Evolutionary conservation across 805 yeast genomes (phyloP).

Genomic region (Jamesozyma gamospora): DNA sequence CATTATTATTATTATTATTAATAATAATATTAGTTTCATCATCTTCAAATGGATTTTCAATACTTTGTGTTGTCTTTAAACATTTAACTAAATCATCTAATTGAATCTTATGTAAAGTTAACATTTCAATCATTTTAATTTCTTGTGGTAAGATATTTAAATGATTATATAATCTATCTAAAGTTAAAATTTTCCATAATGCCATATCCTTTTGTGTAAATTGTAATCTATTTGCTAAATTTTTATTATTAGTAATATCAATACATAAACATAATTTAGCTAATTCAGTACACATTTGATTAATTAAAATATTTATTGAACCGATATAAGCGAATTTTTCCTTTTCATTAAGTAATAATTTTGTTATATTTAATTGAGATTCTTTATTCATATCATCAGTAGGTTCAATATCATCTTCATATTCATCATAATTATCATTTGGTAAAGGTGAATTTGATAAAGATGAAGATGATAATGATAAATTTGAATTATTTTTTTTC

Average conservation of each 20-base stretch:
- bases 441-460: not conserved
- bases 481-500: constrained; percentile 3
- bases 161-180: constrained; percentile 67
- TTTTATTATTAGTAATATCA: constrained; percentile 36
- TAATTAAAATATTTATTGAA: constrained; percentile 60
- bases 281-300: constrained; percentile 73
- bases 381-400: constrained; percentile 30
- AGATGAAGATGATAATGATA: constrained; percentile 3
- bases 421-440: constrained; percentile 29
- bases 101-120: constrained; percentile 75
- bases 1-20: not conserved
- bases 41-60: constrained; percentile 20
- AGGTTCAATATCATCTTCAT: constrained; percentile 29
- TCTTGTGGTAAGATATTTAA: constrained; percentile 71
- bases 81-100: constrained; percentile 60
- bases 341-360: constrained; percentile 65
- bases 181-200: constrained; percentile 70
- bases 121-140: constrained; percentile 73
- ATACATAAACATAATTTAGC: constrained; percentile 48
- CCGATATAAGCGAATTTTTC: constrained; percentile 92
- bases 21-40: not conserved
- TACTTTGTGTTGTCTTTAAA: constrained; percentile 40
- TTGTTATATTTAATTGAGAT: constrained; percentile 65
- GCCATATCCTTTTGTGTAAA: constrained; percentile 68
- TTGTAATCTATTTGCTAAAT: constrained; percentile 50